Evolutionary conservation across 192 early-diverging fungal genomes (phyloP).

Genomic region (Dispira parvispora): DNA sequence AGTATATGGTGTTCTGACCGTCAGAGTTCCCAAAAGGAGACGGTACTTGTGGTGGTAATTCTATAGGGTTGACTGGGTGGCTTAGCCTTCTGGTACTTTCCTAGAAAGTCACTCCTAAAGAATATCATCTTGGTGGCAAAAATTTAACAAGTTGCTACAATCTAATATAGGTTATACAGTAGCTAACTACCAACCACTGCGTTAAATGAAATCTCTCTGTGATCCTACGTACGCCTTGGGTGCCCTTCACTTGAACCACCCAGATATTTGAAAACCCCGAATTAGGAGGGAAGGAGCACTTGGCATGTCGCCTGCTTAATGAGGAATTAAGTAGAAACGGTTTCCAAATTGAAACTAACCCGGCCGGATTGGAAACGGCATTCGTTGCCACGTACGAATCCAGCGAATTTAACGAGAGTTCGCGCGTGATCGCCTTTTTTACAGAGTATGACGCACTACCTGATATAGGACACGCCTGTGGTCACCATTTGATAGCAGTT

Average conservation of each 20-base stretch:
- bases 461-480: constrained; percentile 44
- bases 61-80: background rate
- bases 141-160: too few species aligned
- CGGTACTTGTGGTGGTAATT: background rate
- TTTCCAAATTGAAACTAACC: constrained; percentile 38
- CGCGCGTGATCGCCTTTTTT: constrained; percentile 34
- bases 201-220: background rate
- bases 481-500: constrained; percentile 61
- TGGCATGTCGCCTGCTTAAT: constrained; percentile 42
- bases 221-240: background rate
- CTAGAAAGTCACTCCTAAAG: background rate
- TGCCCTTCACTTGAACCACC: background rate
- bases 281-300: constrained; percentile 31
- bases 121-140: background rate
- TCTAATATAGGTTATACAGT: too few species aligned
- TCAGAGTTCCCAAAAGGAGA: background rate
- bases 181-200: too few species aligned
- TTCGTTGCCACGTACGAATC: constrained; percentile 52
- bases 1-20: background rate
- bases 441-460: constrained; percentile 54
- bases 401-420: constrained; percentile 15
- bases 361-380: constrained; percentile 49
- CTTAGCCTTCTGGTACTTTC: background rate
- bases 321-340: constrained; percentile 45
- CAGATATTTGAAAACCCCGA: constrained; percentile 30